Percentiles rank a stretch among this genome's conserved stretches.
phyloP scores from a whole-genome alignment of 257 asterid species.

The Perilla frutescens region DNA sequence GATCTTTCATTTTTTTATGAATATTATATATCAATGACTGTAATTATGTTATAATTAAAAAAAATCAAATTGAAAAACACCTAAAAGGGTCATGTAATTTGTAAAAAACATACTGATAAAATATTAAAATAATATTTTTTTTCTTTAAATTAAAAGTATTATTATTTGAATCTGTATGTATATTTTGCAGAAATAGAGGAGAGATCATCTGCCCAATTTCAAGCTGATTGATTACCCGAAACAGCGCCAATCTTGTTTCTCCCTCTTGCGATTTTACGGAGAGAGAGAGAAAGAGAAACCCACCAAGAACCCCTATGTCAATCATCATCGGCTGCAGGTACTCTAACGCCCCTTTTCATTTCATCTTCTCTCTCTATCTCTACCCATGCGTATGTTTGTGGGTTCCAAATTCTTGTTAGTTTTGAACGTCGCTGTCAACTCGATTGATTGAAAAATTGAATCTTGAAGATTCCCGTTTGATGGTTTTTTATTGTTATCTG shows the following conservation, averaged over 20 bases:
- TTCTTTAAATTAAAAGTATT: no score
- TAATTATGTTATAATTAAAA: no score
- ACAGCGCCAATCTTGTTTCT: slow-evolving; percentile 14
- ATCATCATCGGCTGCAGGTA: slow-evolving; percentile 32
- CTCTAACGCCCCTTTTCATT: neutral
- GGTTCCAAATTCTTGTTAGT: slow-evolving; percentile 4
- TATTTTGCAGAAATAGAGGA: no score
- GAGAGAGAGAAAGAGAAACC: neutral
- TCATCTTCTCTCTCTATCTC: neutral
- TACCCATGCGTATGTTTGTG: neutral
- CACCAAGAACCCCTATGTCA: slow-evolving; percentile 6
- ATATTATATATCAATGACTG: no score
- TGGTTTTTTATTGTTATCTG: slow-evolving; percentile 20
- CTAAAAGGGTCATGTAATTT: no score
- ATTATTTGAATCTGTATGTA: no score
- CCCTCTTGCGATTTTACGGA: slow-evolving; percentile 14
- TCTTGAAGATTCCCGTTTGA: slow-evolving; percentile 14
- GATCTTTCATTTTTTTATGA: no score
- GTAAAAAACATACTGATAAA: no score
- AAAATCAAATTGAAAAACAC: no score
- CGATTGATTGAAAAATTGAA: slow-evolving; percentile 19
- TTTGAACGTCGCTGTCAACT: slow-evolving; percentile 11
- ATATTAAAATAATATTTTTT: no score
- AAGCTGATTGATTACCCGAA: neutral
- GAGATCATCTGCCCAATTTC: neutral